Conservation (phyloP, 1,284 basidiomycete species). For the Marasmius oreades region DNA sequence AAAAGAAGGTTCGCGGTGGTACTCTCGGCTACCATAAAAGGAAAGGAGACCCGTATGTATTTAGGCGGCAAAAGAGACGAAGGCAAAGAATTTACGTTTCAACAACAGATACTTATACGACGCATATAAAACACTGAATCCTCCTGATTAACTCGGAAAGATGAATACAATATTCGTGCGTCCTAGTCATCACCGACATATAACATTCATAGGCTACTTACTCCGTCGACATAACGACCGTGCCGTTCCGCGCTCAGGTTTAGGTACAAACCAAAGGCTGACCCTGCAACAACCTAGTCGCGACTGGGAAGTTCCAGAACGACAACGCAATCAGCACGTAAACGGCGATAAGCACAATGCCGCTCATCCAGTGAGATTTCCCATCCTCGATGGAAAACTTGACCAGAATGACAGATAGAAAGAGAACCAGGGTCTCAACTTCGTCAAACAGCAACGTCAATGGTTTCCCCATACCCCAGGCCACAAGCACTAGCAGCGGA, state of each 20-base stretch:
- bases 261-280: slow-evolving; percentile 25
- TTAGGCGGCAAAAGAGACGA: background rate
- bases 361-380: slow-evolving; percentile 61
- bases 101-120: background rate
- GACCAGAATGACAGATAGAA: slow-evolving; percentile 57
- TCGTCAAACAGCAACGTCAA: slow-evolving; percentile 38
- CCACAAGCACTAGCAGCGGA: slow-evolving; percentile 50
- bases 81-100: background rate
- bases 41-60: background rate
- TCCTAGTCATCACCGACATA: too few relatives aligned
- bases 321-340: slow-evolving; percentile 41
- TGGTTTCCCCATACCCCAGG: slow-evolving; percentile 47
- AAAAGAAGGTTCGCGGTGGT: too few relatives aligned
- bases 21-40: background rate
- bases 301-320: slow-evolving; percentile 42
- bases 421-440: slow-evolving; percentile 36
- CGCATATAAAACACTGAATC: too few relatives aligned
- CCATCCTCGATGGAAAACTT: slow-evolving; percentile 63
- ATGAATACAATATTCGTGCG: too few relatives aligned
- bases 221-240: too few relatives aligned
- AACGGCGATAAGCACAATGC: slow-evolving; percentile 45
- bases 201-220: too few relatives aligned
- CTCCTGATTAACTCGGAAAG: too few relatives aligned
- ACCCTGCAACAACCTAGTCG: slow-evolving; percentile 31
- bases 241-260: background rate